Base-by-base conservation (phyloP, 495 filamentous ascomycete genomes). In the Tuber indicum region DNA sequence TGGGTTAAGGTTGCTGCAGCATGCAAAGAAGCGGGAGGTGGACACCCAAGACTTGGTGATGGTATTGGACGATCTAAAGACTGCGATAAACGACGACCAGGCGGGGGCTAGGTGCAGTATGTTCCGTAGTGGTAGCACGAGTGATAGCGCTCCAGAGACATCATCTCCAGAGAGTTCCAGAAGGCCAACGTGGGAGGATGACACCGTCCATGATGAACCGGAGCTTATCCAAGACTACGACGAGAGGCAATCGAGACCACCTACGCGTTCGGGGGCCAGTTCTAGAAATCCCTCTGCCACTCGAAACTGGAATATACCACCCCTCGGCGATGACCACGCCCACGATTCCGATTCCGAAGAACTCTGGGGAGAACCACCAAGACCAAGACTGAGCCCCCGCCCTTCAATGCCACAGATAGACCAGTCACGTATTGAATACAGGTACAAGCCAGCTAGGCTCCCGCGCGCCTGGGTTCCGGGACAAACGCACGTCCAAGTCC, bases 1-100 rank as follows among this genome's bases (percentile, higher is more conserved):
- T 77, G 91, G 90, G 26, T 46, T 73, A 19, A 78, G 79, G 26
- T 72, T 82, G 39, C 69, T 78, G 3, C 75, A 81, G 45, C 80
- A 81, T 72, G 76, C 79, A 17, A 76, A 70, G 0, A 81, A 72
- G 70, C 45, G 75, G 36, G 81, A 82, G 47, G 71, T 76, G 23
- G 62, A 46, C 19, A 75, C 70, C 19, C 46, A 39, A 42, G 80
- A 81, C 16, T 42, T 81, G 21, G 73, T 72, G 45, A 78, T 49
- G 16, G 76, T 82, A 3, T 36, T 81, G 70, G 58, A 16, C 5
- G 79, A 78, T 41, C 72, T 81, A 19, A 69, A 36, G 42, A 79
- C 75, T 14, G 73, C 75, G 32, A 78, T 81, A n/a, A 78, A 70
- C 12, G 74, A 80, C 26, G 77, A 74, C 45, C 77, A 80, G 26